Evolutionary conservation across 148 eudicot species (phyloP), one percentile per base, ranked within the genome.

Genomic region (Suaeda aralocaspica): DNA sequence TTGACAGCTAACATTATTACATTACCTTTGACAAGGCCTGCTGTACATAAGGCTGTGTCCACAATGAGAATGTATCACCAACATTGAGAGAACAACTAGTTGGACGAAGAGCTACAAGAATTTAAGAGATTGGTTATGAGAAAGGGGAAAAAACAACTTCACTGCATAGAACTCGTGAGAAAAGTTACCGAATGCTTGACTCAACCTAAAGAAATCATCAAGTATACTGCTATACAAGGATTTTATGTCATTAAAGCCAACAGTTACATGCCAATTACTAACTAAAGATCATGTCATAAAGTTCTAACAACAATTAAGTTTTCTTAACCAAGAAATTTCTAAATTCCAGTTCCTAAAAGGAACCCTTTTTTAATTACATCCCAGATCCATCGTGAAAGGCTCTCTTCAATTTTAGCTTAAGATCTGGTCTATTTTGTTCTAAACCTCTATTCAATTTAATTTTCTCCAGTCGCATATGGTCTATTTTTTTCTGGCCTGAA

Each of bases 21-120:
- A 31, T 26, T 74, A 87, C 96, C 96, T 90, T 88, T 56, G 88
- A 82, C 24, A 85, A 76, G 24, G 96, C 92, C 73, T 84, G 84
- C 70, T 84, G 90, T 34, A 90, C 92, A 74, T 72, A 76, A 68
- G 90, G 88, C 69, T 90, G 96, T 52, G 71, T 86, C 96, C 96
- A 90, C 65, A 64, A 87, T 25, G 87, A 81, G 75, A 89, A 87
- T 67, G 71, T 79, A 68, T 84, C 89, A 77, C 85, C 96, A 25
- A 82, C 79, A 44, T 64, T 84, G 82, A 55, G 84, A 58, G 85
- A 62, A 59, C 76, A 77, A 64, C 79, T 59, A 75, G 71, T 55
- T 72, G 96, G 96, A 62, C 96, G 92, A 78, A 90, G 88, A 65
- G 92, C 96, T 90, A 66, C 64, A 81, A 77, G 29, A 80, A 52